Percentiles rank a stretch among this genome's conserved stretches.
Conservation (phyloP, 2,329 filamentous ascomycete genomes). For the Fusarium foetens region DNA sequence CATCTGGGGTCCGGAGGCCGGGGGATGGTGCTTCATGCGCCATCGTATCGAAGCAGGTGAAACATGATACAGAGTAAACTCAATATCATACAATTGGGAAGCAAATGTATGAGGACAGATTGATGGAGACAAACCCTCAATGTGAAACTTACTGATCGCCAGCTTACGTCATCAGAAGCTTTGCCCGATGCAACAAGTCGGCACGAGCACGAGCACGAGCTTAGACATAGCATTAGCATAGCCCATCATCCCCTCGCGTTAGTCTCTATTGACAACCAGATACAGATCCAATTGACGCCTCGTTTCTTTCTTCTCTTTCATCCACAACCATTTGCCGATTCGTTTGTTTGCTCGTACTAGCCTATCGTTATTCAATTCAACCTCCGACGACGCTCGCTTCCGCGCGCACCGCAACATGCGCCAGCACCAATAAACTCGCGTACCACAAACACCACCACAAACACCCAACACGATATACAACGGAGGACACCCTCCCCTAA, state of each 20-base stretch:
- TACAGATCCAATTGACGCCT: conserved; percentile 29
- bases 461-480: neutral
- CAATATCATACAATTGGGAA: too few relatives aligned
- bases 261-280: conserved; percentile 40
- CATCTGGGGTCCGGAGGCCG: too few relatives aligned
- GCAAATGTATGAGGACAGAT: neutral
- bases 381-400: conserved; percentile 16
- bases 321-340: neutral
- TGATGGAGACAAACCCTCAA: neutral
- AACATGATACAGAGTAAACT: too few relatives aligned
- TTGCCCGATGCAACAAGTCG: conserved; percentile 29
- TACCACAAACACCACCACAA: neutral
- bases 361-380: conserved; percentile 14
- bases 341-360: conserved; percentile 13
- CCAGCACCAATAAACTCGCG: conserved; percentile 19
- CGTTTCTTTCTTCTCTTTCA: conserved; percentile 13
- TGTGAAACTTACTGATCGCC: neutral
- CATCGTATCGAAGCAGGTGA: too few relatives aligned
- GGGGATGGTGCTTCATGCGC: too few relatives aligned
- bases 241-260: conserved; percentile 13
- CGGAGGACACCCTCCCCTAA: neutral
- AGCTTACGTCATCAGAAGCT: conserved; percentile 43
- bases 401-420: conserved; percentile 32
- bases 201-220: conserved; percentile 32
- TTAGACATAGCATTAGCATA: neutral